phyloP scores from a whole-genome alignment of 345 rosid genomes.

The Camelina sativa region DNA sequence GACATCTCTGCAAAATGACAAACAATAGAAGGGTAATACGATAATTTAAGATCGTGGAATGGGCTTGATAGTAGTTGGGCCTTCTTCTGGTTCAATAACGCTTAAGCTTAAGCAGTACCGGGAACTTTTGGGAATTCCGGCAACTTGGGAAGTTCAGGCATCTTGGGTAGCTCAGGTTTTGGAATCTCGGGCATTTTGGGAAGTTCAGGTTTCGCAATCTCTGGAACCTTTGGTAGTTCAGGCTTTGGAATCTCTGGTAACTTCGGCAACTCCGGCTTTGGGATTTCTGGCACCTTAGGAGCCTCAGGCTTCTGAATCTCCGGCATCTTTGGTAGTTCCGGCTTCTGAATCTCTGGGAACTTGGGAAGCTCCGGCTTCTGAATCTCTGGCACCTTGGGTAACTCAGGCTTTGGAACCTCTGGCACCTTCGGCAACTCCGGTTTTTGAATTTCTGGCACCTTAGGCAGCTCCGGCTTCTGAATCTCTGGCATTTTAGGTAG shows the following conservation, averaged over 20 bases:
- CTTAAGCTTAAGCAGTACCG: constrained; percentile 19
- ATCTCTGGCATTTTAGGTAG: constrained; percentile 16
- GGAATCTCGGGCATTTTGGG: constrained; percentile 18
- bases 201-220: constrained; percentile 20
- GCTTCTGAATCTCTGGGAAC: not conserved
- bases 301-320: constrained; percentile 30
- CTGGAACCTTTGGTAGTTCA: constrained; percentile 22
- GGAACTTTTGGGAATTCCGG: constrained; percentile 43
- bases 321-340: not conserved
- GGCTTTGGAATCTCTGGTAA: not conserved
- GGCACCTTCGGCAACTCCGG: not conserved
- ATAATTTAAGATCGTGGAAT: not conserved
- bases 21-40: not conserved
- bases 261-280: constrained; percentile 26
- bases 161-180: constrained; percentile 31
- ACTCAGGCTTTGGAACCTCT: not conserved
- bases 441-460: not conserved
- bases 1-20: constrained; percentile 16
- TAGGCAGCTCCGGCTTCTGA: constrained; percentile 29
- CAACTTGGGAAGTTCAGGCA: constrained; percentile 27
- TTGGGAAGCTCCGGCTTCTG: constrained; percentile 11
- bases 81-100: constrained; percentile 1
- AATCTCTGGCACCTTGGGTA: constrained; percentile 26
- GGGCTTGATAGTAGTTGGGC: constrained; percentile 12
- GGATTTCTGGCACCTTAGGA: constrained; percentile 27